Conservation (phyloP, 768 basidiomycete species). For the Hemileccinum impolitum region DNA sequence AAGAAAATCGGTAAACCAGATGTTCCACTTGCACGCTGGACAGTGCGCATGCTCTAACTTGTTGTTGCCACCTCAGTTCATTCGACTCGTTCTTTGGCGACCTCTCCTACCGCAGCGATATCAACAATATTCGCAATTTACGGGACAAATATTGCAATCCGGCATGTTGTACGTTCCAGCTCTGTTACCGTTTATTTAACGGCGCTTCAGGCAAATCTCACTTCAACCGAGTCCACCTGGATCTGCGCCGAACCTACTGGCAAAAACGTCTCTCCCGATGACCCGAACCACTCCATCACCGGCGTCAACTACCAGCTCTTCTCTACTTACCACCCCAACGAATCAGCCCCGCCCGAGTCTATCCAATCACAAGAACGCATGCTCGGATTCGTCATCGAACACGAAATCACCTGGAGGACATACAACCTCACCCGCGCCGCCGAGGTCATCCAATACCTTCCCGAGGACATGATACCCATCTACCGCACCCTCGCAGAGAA, state of each 20-base stretch:
- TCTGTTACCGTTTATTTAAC: not conserved
- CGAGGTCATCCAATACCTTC: constrained; percentile 19
- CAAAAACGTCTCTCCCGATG: constrained; percentile 21
- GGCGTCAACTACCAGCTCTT: constrained; percentile 25
- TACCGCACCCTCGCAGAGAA: constrained; percentile 24
- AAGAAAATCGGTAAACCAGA: constrained; percentile 22
- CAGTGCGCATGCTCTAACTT: too few species aligned
- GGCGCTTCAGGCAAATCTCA: constrained; percentile 9
- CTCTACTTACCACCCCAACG: constrained; percentile 20
- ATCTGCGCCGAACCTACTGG: constrained; percentile 19
- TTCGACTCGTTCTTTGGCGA: constrained; percentile 27
- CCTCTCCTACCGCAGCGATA: constrained; percentile 23
- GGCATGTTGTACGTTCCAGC: constrained; percentile 3
- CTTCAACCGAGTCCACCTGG: constrained; percentile 7
- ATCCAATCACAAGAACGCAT: constrained; percentile 11
- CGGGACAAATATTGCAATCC: constrained; percentile 21
- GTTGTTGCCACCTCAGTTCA: constrained; percentile 12
- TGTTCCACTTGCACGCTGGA: not conserved
- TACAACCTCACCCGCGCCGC: constrained; percentile 14
- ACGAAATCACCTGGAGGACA: constrained; percentile 12
- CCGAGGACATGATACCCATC: constrained; percentile 24
- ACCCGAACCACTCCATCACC: constrained; percentile 24
- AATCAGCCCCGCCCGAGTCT: not conserved
- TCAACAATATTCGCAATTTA: constrained; percentile 24
- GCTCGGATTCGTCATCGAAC: constrained; percentile 23